phyloP scores from a whole-genome alignment of 169 alveolate genomes.

The Cryptosporidium tyzzeri region DNA sequence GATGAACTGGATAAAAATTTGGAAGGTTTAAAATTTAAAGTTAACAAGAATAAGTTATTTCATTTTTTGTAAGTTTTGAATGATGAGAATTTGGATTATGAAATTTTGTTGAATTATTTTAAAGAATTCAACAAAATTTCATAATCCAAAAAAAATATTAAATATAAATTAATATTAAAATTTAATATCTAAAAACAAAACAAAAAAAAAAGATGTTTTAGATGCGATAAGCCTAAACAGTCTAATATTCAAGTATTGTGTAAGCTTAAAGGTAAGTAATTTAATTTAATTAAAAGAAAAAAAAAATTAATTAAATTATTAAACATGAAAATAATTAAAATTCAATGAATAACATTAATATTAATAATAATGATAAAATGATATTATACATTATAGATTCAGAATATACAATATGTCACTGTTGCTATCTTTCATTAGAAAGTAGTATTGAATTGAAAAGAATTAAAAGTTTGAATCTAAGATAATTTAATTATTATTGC shows the following conservation, averaged over 20 bases:
- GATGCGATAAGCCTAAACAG: constrained; percentile 74
- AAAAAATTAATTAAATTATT: neutral
- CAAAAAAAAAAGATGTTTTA: constrained; percentile 21
- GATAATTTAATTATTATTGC: neutral
- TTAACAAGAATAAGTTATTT: constrained; percentile 27
- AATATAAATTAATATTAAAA: neutral
- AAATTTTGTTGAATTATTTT: too few species aligned
- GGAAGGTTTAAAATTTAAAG: constrained; percentile 23
- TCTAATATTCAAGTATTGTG: constrained; percentile 63
- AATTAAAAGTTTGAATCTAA: neutral
- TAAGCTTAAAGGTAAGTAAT: constrained; percentile 56
- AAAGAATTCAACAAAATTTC: too few species aligned
- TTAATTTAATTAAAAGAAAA: neutral
- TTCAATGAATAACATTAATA: neutral
- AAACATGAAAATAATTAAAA: neutral
- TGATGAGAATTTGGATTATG: neutral
- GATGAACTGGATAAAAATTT: constrained; percentile 46
- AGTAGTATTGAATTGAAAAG: constrained; percentile 34
- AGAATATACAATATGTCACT: constrained; percentile 51
- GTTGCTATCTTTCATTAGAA: constrained; percentile 58
- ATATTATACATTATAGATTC: constrained; percentile 7
- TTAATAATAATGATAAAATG: too few species aligned
- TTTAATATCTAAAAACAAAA: neutral
- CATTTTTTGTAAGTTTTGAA: constrained; percentile 51
- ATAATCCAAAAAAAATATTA: neutral